These are phyloP conservation scores for Xylariaceae sp. DNA, from an alignment of 2,329 filamentous ascomycete genomes.

Conservation along the genomic window DNA sequence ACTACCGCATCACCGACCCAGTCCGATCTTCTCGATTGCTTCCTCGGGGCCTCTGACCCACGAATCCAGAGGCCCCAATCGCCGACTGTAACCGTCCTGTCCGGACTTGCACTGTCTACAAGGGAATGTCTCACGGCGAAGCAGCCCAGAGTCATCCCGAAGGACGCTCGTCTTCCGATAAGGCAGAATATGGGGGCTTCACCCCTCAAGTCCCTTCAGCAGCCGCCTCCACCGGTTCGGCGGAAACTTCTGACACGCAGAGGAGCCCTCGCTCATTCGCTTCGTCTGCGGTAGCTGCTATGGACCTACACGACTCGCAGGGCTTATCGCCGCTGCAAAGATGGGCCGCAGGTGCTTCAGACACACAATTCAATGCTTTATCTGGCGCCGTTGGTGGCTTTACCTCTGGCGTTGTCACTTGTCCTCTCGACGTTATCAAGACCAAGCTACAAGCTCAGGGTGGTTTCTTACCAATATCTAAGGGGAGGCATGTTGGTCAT, in stretches of 20 bases:
- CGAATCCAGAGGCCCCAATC: constrained; percentile 30
- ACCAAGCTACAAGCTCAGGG: constrained; percentile 97
- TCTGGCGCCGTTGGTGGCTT: constrained; percentile 89
- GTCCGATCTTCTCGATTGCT: constrained; percentile 21
- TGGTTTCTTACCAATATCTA: constrained; percentile 67
- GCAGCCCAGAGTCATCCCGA: constrained; percentile 43
- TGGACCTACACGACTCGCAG: constrained; percentile 39
- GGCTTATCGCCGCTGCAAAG: constrained; percentile 55
- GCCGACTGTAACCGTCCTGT: constrained; percentile 14
- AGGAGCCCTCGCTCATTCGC: constrained; percentile 16
- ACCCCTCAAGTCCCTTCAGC: constrained; percentile 34
- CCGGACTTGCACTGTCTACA: constrained; percentile 16
- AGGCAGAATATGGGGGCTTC: constrained; percentile 46
- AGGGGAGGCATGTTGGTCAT: constrained; percentile 55
- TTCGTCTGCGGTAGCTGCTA: constrained; percentile 35
- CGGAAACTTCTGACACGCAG: constrained; percentile 28
- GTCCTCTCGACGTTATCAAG: constrained; percentile 98
- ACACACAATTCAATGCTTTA: constrained; percentile 77
- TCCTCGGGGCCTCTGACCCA: constrained; percentile 32
- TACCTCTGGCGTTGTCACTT: constrained; percentile 92
- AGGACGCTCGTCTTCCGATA: constrained; percentile 34
- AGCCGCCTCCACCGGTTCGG: constrained; percentile 36
- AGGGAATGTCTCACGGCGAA: constrained; percentile 60
- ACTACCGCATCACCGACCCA: constrained; percentile 16
- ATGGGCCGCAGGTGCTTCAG: constrained; percentile 62